Base-by-base conservation (phyloP, 352 stramenopile species). In the Phytophthora fragariae region DNA sequence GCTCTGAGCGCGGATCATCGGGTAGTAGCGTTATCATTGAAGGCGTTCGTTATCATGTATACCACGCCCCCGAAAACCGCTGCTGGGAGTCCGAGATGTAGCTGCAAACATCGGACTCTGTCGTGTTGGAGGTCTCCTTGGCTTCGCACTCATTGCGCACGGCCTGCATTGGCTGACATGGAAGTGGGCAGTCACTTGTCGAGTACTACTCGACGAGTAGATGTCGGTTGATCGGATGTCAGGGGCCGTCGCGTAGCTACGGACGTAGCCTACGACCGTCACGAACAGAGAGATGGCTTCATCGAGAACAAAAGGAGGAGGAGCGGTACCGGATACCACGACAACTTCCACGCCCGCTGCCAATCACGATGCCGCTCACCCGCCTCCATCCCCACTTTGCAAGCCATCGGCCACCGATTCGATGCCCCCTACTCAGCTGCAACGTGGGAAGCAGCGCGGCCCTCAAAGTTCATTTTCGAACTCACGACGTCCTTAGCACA, bases 241-340 rank as follows among this genome's bases (percentile, higher is more conserved):
- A 14, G 47, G 14, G 47, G 47, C n/a, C 47, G 19, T 31, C 19
- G 41, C 15, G 41, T 21, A 66, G 29, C 31, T 46, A 57, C 24
- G 24, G 24, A 27, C 24, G 24, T 27, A 27, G 24, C 24, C 24
- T 27, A 27, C 24, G 15, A 44, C 57, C 35, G 39, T 3, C 27
- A 33, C 58, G 58, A 56, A 64, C 58, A 64, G 39, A 41, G 47
- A 24, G 61, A 54, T 65, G 64, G 44, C 46, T 60, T 5, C 53
- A 56, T 46, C 61, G 44, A 71, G 55, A 71, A 71, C 31, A 70
- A 58, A 63, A 58, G 53, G 63, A 64, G 33, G 63, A 70, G 62
- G 62, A 11, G 63, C 63, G 24, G 35, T 9, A 12, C 19, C 54
- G 7, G 33, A 31, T 44, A 24, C 24, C 46, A 5, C 27, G 37